These are phyloP conservation scores for Diversispora epigaea DNA, from an alignment of 192 early-diverging fungal species.

Conservation along the genomic window DNA sequence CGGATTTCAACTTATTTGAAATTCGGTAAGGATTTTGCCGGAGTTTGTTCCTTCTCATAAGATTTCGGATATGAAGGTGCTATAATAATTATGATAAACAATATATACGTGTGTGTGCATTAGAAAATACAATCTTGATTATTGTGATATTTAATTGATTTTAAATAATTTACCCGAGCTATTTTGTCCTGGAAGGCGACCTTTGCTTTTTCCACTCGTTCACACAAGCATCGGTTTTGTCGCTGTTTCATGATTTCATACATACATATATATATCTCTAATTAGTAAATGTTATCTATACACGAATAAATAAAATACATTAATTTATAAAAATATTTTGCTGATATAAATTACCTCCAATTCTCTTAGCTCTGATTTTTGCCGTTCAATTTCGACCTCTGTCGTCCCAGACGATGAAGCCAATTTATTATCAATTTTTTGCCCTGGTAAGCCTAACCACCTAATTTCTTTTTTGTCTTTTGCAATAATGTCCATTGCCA, in stretches of 20 bases:
- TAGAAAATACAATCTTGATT: background rate
- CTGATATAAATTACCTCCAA: constrained; percentile 8
- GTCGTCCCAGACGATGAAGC: constrained; percentile 25
- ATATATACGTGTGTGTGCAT: background rate
- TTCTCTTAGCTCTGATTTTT: constrained; percentile 20
- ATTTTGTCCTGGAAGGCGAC: constrained; percentile 12
- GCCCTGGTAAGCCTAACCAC: constrained; percentile 59
- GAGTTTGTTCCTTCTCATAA: constrained; percentile 12
- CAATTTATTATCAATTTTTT: constrained; percentile 20
- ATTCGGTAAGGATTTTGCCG: background rate
- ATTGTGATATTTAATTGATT: too few species aligned
- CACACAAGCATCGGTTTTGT: background rate
- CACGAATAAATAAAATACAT: too few species aligned
- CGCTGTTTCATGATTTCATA: background rate
- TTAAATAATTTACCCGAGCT: constrained; percentile 2
- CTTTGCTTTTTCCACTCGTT: constrained; percentile 3
- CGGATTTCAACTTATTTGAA: constrained; percentile 11
- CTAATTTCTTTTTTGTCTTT: constrained; percentile 66
- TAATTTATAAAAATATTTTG: too few species aligned
- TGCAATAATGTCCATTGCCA: constrained; percentile 61
- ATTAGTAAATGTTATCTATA: background rate
- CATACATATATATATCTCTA: background rate
- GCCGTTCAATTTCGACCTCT: constrained; percentile 29
- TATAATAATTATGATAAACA: constrained; percentile 16
- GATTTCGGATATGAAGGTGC: constrained; percentile 22